Evolutionary conservation across 2,329 filamentous ascomycete genomes (phyloP).

Genomic region (Corniculantispora saksenae): DNA sequence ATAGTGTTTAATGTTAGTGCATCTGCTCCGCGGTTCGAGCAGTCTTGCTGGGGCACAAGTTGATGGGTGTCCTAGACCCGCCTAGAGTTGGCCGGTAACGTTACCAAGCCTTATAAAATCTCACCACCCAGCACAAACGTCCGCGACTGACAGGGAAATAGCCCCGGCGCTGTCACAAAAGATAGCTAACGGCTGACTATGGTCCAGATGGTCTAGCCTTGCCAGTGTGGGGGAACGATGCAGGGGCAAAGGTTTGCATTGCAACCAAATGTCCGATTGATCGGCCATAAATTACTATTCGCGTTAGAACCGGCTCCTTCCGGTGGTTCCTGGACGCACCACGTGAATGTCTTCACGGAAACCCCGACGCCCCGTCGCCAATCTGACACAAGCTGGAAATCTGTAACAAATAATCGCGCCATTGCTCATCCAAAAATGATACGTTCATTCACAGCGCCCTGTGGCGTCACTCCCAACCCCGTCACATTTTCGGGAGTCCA

Average conservation of each 20-base stretch:
- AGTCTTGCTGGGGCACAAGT: not conserved
- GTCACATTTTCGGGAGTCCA: too few relatives aligned
- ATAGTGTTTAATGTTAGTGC: not conserved
- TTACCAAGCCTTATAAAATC: not conserved
- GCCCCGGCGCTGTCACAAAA: not conserved
- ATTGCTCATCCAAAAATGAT: not conserved
- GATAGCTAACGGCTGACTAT: not conserved
- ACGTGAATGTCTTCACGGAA: not conserved
- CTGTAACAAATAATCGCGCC: not conserved
- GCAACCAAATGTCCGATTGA: conserved; percentile 2
- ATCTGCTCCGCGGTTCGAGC: not conserved
- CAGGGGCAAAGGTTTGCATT: conserved; percentile 4
- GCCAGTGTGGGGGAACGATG: not conserved
- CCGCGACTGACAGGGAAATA: not conserved
- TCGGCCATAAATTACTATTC: conserved; percentile 1
- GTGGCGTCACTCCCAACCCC: not conserved
- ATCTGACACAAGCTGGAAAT: not conserved
- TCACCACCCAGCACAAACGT: not conserved
- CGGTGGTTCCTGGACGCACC: conserved; percentile 3
- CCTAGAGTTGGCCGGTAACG: not conserved
- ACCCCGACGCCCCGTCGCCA: not conserved
- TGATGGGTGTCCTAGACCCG: not conserved
- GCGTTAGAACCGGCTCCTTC: conserved; percentile 5
- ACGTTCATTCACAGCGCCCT: not conserved
- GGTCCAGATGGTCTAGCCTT: not conserved